Evolutionary conservation across 1,139 yeast genomes (phyloP), one percentile per base, ranked within the genome.

Genomic region (Suhomyces terraborum): DNA sequence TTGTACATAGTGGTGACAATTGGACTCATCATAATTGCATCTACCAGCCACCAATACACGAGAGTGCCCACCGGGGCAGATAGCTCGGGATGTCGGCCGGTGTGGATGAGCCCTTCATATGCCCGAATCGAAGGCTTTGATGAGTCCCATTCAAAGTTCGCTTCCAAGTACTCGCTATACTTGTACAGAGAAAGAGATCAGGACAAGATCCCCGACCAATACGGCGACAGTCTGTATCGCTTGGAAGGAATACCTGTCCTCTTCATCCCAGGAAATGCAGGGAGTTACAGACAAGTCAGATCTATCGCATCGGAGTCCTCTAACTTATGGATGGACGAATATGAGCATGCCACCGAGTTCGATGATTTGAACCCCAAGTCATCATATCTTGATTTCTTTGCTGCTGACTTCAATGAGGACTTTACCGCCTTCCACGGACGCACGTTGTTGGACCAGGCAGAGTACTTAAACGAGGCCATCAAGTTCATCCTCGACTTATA

Each of bases 251-350:
- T 84, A 1, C 99, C 99, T 0, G 88, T 88, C 1, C 66, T 94
- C 16, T 94, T 94, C 58, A 85, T 94, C 28, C 98, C 98, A 0
- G 99, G 99, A 0, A 94, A 94, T 59, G 98, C 98, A 1, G 98
- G 99, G 1, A 85, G 95, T 49, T 89, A 81, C 61, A 79, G 82
- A 51, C 99, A 94, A 62, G 95, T 80, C 8, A 70, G 98, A 41
- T 86, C 96, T 1, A 77, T 94, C n/a, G 98, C 98, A 0, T 82
- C 97, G 1, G 84, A 83, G 48, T 65, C 84, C 21, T 72, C 91
- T 1, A 71, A 73, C 38, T 56, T 79, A 6, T 80, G 64, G 50
- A 73, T 66, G 47, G 67, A 71, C 1, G 64, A 67, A 14, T 55
- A 57, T 31, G n/a, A 30, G 32, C 32, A 16, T 12, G 49, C 55